Evolutionary conservation across 169 alveolate species (phyloP), one percentile per base, ranked within the genome.

Genomic region (Cryptosporidium andersoni): DNA sequence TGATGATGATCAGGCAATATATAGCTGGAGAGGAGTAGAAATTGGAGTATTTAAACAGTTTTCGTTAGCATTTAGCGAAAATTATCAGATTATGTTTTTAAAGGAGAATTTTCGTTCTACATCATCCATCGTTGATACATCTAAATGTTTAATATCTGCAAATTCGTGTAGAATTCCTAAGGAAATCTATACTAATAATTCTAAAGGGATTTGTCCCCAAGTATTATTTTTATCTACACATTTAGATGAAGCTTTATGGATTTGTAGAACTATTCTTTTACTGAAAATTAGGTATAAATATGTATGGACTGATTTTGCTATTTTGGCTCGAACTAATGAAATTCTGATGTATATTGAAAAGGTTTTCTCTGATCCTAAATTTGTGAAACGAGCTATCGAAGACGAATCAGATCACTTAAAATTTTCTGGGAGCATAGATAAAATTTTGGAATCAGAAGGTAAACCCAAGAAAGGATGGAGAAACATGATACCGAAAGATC

Each of bases 1-100:
- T 36, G 95, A 92, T 66, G 95, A 92, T 81, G 93, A 82, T 60
- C 96, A 93, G 88, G 81, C 93, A 49, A 93, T 93, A 36, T 93
- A 93, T 81, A 81, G 91, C 14, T 93, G 92, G 91, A 53, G 95
- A 65, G 95, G 96, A 45, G 91, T 91, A 36, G 89, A 81, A 48
- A 64, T 88, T 11, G 88, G 90, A 68, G 89, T 91, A 53, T 64
- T 90, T 60, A 14, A 64, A 1, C 88, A 67, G 51, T 81, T 91
- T 40, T 53, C 81, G 25, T 42, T 55, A 58, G 60, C 48, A 8
- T 65, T 66, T 43, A 89, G 81, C 12, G 45, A 80, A 5, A 60
- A 67, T 53, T 88, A 88, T 34, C 34, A 52, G 14, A 40, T 80
- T 51, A 63, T 65, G 14, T 82, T 81, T 63, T 67, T 92, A 16